These are phyloP conservation scores for Blumeria hordei DNA, from an alignment of 2,329 filamentous ascomycete genomes.

Conservation along the genomic window DNA sequence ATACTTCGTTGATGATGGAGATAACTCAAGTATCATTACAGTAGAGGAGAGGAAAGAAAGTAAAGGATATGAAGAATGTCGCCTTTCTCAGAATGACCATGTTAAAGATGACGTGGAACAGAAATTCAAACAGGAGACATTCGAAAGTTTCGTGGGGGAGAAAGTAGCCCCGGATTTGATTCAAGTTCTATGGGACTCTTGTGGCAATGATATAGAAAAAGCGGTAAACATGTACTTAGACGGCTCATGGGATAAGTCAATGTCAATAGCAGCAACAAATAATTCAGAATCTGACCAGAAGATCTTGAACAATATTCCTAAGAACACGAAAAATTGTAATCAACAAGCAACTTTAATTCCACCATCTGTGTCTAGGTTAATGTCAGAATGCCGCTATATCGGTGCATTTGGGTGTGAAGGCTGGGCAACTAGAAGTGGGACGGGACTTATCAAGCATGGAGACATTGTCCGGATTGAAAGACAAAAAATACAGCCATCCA, in stretches of 20 bases:
- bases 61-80: too few species aligned
- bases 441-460: conserved; percentile 50
- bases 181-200: conserved; percentile 25
- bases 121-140: conserved; percentile 30
- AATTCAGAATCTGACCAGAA: not conserved
- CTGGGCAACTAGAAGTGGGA: conserved; percentile 75
- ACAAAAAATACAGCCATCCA: conserved; percentile 43
- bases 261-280: not conserved
- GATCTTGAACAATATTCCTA: not conserved
- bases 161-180: conserved; percentile 26
- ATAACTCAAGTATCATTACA: too few species aligned
- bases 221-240: conserved; percentile 49
- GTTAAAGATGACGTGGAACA: not conserved
- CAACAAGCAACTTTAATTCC: conserved; percentile 6
- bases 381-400: conserved; percentile 46
- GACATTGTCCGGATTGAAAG: conserved; percentile 74
- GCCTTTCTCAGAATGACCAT: too few species aligned
- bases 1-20: too few species aligned
- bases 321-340: conserved; percentile 7
- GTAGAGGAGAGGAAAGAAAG: too few species aligned
- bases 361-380: conserved; percentile 5
- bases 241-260: conserved; percentile 31
- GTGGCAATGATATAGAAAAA: conserved; percentile 31
- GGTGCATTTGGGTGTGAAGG: conserved; percentile 79
- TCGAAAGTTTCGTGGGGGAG: conserved; percentile 35